Evolutionary conservation across 2,329 filamentous ascomycete genomes (phyloP), one percentile per base, ranked within the genome.

Genomic region (Colletotrichum sp.): DNA sequence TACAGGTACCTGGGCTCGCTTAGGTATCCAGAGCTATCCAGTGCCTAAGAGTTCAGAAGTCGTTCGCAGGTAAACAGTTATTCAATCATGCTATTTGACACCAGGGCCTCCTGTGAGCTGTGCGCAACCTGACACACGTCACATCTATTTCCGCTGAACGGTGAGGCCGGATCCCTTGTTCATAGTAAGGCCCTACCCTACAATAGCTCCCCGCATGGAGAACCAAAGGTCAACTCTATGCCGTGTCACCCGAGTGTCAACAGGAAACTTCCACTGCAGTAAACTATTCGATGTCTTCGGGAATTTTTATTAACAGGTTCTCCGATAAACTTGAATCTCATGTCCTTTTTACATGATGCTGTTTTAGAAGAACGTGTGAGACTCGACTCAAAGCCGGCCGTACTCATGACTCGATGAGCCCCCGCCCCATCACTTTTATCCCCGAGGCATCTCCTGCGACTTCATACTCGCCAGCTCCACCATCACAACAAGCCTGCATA

Each of bases 401-500:
- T 21, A 9, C 3, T 13, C 44, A 49, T 49, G n/a, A 49, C 44
- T 49, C 44, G 0, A 7, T 12, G 0, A n/a, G 4, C 1, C 18
- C 39, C 39, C 0, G 39, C 3, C 0, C 57, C 28, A 12, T 32
- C 16, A n/a, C 9, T 32, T 4, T 18, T 32, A 26, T 18, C 18
- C 28, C 26, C 18, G 12, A 16, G 32, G 49, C 67, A 70, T 44
- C 67, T 70, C 67, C 12, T 36, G 32, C 16, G 67, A 55, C 12
- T 70, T 70, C 67, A 70, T 70, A 26, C 67, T 60, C 3, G 67
- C 67, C 16, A 73, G 12, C 57, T 77, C 74, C 9, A 77, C 39
- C 30, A 60, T 55, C 10, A 77, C 65, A 21, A 77, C 72, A 10
- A 77, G 36, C 21, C 74, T 63, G 24, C 74, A 73, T n/a, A 55